phyloP scores from a whole-genome alignment of 768 basidiomycete genomes.

The Pleurotus pulmonarius region DNA sequence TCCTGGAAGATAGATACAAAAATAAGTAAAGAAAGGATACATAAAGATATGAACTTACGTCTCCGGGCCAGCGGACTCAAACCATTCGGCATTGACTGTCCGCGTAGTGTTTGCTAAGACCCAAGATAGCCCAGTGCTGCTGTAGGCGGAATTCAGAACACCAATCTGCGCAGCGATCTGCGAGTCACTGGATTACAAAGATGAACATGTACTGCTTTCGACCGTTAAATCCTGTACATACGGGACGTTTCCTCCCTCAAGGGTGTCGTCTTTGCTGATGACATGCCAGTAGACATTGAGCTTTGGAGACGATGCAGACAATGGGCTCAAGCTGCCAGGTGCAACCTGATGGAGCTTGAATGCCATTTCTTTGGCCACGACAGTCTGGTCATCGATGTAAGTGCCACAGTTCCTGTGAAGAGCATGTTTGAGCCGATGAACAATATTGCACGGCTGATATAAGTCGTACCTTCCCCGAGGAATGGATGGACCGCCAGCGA shows the following conservation, averaged over 20 bases:
- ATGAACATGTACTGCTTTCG: not conserved
- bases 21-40: slow-evolving; percentile 42
- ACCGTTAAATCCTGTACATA: slow-evolving; percentile 15
- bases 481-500: not conserved
- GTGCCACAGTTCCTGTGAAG: slow-evolving; percentile 33
- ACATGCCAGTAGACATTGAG: slow-evolving; percentile 30
- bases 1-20: slow-evolving; percentile 35
- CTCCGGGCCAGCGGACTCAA: slow-evolving; percentile 6
- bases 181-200: slow-evolving; percentile 24
- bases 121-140: slow-evolving; percentile 32
- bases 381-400: slow-evolving; percentile 28
- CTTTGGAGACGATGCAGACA: slow-evolving; percentile 1
- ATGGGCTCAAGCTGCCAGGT: slow-evolving; percentile 6
- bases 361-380: slow-evolving; percentile 34
- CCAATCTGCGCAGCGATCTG: slow-evolving; percentile 33
- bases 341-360: slow-evolving; percentile 35
- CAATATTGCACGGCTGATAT: not conserved
- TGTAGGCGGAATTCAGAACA: slow-evolving; percentile 41
- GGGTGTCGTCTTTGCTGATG: slow-evolving; percentile 25
- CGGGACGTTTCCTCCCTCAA: slow-evolving; percentile 39
- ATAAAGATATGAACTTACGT: slow-evolving; percentile 24
- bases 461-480: not conserved
- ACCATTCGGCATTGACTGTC: slow-evolving; percentile 7
- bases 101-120: slow-evolving; percentile 22
- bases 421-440: too few species aligned